Evolutionary conservation across 768 basidiomycete genomes (phyloP).

Genomic region (Lenzites betulinus): DNA sequence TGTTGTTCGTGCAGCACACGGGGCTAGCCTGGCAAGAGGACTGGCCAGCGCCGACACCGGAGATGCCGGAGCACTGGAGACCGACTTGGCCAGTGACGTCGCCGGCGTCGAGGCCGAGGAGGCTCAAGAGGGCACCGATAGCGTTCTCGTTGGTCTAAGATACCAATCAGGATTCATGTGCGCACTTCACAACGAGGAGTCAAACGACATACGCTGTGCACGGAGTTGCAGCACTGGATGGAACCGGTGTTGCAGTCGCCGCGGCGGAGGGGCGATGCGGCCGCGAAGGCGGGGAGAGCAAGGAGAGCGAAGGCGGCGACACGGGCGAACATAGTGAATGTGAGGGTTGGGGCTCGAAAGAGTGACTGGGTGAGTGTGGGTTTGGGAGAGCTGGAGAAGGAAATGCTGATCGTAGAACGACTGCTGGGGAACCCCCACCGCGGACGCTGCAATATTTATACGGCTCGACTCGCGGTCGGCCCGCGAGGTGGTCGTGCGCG

Average conservation of each 20-base stretch:
- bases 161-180: not conserved
- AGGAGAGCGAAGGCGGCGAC: conserved; percentile 17
- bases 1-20: conserved; percentile 32
- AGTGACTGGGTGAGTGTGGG: conserved; percentile 19
- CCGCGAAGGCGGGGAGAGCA: conserved; percentile 18
- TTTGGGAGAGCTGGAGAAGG: not conserved
- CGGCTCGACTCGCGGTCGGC: not conserved
- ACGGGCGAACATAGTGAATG: conserved; percentile 21
- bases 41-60: conserved; percentile 22
- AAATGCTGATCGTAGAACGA: conserved; percentile 10
- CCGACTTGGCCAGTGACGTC: conserved; percentile 26
- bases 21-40: conserved; percentile 15
- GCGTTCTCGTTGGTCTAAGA: conserved; percentile 10
- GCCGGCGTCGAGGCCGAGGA: conserved; percentile 24
- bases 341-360: conserved; percentile 10
- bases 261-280: conserved; percentile 16
- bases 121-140: conserved; percentile 20
- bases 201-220: conserved; percentile 5
- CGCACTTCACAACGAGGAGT: not conserved
- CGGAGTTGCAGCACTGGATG: conserved; percentile 22
- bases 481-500: not conserved
- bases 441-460: conserved; percentile 5
- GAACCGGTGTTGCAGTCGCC: conserved; percentile 19
- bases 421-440: conserved; percentile 4
- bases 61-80: conserved; percentile 27